Base-by-base conservation (phyloP, 2,329 filamentous ascomycete genomes). In the Chalara sp. region DNA sequence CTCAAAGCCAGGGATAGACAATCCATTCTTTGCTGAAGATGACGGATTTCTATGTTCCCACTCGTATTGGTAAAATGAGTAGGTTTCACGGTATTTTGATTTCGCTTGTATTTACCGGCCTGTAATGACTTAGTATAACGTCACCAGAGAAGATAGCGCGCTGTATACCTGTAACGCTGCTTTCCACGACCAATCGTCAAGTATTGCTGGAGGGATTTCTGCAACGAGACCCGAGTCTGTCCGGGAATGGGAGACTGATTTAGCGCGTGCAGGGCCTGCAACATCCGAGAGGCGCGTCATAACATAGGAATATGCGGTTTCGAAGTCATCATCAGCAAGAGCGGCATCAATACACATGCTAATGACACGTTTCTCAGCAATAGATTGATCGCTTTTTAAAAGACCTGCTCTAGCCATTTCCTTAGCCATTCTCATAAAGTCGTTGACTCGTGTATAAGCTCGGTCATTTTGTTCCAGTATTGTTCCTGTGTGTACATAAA, bases 241-340 rank as follows among this genome's bases (percentile, higher is more conserved):
- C 6, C 56, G 47, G 21, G 57, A 52, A 31, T 61, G 53, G 7
- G 61, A 53, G 11, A 53, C 52, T 28, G 49, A 49, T 7, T 56
- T 52, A 40, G 42, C 55, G 48, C 58, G 59, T 12, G 63, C 52
- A 48, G 58, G 55, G 61, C 64, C 58, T 58, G 63, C 59, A 31
- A 68, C 61, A 6, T 68, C 64, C 6, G 75, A 73, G 0, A 93
- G 73, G 28, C 85, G 80, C 62, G 83, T 89, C 44, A 89, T 79
- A 1, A 91, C 84, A 62, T 88, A 92, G 0, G 87, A 91, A 65
- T 92, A 93, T 8, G 88, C 88, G 0, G 88, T 93, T 64, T 95
- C 89, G 54, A 93, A 93, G 63, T 83, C 89, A 56, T 90, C 83
- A 63, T 91, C 87, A 7, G 76, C 74, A 1, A 93, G 74, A 10